phyloP scores from a whole-genome alignment of 257 asterid genomes.

The Gardenia jasminoides region DNA sequence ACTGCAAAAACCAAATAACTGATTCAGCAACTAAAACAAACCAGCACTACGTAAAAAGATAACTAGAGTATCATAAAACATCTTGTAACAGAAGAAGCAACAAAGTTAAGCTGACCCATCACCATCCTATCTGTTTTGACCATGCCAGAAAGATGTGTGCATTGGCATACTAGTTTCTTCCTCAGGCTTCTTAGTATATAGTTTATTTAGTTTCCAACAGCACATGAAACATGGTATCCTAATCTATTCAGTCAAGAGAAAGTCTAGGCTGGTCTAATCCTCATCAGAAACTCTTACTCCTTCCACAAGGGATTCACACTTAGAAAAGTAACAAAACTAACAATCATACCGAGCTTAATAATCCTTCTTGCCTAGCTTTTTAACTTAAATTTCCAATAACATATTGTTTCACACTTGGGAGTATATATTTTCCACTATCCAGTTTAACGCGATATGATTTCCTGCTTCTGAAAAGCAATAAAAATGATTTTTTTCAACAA shows the following conservation, averaged over 20 bases:
- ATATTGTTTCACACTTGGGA: too few species aligned
- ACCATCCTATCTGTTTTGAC: background rate
- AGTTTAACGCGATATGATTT: too few species aligned
- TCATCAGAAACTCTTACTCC: background rate
- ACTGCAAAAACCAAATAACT: slow-evolving; percentile 56
- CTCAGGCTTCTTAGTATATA: background rate
- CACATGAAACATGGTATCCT: background rate
- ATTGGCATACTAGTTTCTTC: background rate
- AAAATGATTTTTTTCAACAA: too few species aligned
- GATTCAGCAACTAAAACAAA: slow-evolving; percentile 18
- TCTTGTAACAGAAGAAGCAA: background rate
- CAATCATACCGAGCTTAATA: background rate
- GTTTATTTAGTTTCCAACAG: background rate
- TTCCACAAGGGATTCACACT: background rate
- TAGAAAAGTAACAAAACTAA: background rate
- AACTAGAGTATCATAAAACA: background rate
- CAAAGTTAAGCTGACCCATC: background rate
- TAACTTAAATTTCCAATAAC: too few species aligned
- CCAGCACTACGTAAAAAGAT: slow-evolving; percentile 1
- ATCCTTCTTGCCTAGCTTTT: background rate
- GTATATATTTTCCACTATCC: too few species aligned
- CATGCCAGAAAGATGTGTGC: background rate
- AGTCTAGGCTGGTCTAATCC: background rate
- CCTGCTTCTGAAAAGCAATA: background rate
- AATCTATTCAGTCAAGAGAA: background rate